Base-by-base conservation (phyloP, 345 rosid species). In the Salix viminalis region DNA sequence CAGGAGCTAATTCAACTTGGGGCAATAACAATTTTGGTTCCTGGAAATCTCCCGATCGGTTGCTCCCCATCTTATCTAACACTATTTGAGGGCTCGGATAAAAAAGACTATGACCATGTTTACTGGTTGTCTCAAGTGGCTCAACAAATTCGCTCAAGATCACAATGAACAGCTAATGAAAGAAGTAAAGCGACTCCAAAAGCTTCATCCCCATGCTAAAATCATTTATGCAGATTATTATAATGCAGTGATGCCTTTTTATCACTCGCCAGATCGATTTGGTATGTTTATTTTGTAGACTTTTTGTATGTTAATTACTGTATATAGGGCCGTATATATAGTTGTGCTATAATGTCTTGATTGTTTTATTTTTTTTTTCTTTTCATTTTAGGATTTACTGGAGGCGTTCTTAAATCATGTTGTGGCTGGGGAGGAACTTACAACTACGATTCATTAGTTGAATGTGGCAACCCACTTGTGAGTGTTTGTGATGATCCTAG, bases 221-320 rank as follows among this genome's bases (percentile, higher is more conserved):
- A 85, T 88, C 37, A 80, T 85, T 14, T 90, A 90, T 18, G 94
- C 90, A 5, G 91, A 89, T 65, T 86, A 89, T 72, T 90, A 89
- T 23, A 69, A 83, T 48, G 86, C 90, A 3, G 82, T 89, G 48
- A 82, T 48, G 79, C 82, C 84, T 44, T 75, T 85, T 62, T 77
- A 44, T 71, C 88, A 82, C 65, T 42, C 82, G 4, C 92, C 90
- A 16, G 12, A 54, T 5, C 75, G 46, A 77, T 87, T 76, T 14
- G 92, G 92, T 89, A 73, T 11, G 23, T 52, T 58, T 11, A 4
- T 8, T 11, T 16, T 16, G 21, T 2, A 30, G 28, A n/a, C 39
- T 30, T 56, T n/a, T 11, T 7, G 2, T 9, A 50, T 50, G 58
- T 50, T 50, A 41, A 41, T 41, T 8, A 16, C n/a, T 6, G 1